Conservation (phyloP, 1,139 yeast genomes). For the Geotrichum bryndzae region DNA sequence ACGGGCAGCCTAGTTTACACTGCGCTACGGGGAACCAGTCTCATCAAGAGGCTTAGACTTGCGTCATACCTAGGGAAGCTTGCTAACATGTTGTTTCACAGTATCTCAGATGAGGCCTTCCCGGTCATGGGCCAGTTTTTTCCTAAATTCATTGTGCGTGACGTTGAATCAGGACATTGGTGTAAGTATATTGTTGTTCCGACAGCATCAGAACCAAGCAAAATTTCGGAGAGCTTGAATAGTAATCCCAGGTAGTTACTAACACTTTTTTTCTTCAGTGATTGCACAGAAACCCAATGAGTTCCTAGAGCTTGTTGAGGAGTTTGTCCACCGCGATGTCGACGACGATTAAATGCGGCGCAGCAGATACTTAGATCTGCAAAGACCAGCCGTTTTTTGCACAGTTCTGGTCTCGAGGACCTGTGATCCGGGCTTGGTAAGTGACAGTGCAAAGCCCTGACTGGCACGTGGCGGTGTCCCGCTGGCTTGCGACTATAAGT, state of each 20-base stretch:
- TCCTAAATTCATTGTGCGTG: conserved; percentile 69
- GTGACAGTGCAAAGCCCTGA: neutral
- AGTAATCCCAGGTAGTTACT: neutral
- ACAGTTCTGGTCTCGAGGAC: neutral
- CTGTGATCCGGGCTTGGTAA: neutral
- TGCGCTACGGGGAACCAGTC: neutral
- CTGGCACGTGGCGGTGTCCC: neutral
- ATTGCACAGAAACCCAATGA: conserved; percentile 30
- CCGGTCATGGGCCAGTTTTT: conserved; percentile 71
- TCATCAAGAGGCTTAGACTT: neutral
- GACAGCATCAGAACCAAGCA: neutral
- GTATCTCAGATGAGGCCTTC: conserved; percentile 76
- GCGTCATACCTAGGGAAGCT: neutral
- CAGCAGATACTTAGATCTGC: neutral
- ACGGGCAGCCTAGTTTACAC: neutral
- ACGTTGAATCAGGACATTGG: conserved; percentile 89
- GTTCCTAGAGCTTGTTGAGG: conserved; percentile 18
- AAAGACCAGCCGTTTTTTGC: neutral
- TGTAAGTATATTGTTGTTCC: conserved; percentile 25
- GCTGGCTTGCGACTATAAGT: neutral
- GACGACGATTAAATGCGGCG: conserved; percentile 9
- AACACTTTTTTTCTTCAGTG: conserved; percentile 14
- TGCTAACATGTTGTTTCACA: conserved; percentile 7
- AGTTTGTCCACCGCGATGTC: conserved; percentile 14
- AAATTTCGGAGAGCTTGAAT: neutral